Base-by-base conservation (phyloP, 192 early-diverging fungal genomes). In the Podila minutissima region DNA sequence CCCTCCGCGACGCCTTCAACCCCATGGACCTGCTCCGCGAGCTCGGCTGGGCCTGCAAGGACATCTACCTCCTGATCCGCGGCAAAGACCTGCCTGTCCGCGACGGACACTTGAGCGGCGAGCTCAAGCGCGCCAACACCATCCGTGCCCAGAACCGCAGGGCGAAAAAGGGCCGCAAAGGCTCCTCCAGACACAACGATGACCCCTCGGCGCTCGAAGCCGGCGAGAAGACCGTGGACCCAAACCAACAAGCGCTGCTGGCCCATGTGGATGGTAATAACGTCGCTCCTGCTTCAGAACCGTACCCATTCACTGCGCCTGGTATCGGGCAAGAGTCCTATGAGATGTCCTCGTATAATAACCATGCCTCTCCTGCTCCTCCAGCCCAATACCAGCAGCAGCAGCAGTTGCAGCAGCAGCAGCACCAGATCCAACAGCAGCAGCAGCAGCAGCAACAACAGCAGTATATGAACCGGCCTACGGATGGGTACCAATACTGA, bases 1-100 rank as follows among this genome's bases (percentile, higher is more conserved):
- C 83, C 6, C 64, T 84, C 31, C 64, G 71, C 5, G 83, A 84
- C 38, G 69, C 62, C 15, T 76, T 84, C 66, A 84, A 84, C 59
- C 83, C 83, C 5, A 51, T 84, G 1, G 83, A 84, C 48, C 26
- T 84, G 0, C 0, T 73, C 50, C n/a, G 67, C 6, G 83, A 84
- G 46, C 29, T 84, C 8, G 83, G 67, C 7, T 77, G 74, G 72
- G 72, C 68, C 15, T 73, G 35, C 37, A 60, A 81, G 68, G 74
- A 84, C 29, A 71, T 70, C 12, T 50, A 22, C 13, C 31, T 59
- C 4, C 55, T 79, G 38, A 46, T 69, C 37, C 57, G 38, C 11
- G 76, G 83, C 28, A 51, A 22, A 19, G 71, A 77, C 1, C 41
- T 83, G 22, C 69, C 82, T 0, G 24, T 53, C 9, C 64, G 74